Percentiles rank a stretch among this genome's conserved stretches.
These are phyloP conservation scores for Xylariaceae sp. DNA, from an alignment of 2,329 filamentous ascomycete genomes.

Conservation along the genomic window DNA sequence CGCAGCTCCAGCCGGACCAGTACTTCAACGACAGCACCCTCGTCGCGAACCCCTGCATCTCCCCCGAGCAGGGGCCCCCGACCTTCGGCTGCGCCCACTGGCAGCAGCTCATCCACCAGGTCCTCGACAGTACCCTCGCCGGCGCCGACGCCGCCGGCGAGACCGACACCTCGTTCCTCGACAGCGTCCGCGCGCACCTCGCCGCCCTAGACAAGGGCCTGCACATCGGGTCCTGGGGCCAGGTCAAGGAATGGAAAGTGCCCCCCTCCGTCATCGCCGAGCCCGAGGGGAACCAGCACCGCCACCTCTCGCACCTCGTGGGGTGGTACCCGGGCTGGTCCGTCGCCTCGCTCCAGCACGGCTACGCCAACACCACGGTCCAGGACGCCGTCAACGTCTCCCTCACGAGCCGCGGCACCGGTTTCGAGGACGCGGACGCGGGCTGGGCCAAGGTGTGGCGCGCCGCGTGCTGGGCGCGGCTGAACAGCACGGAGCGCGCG, in stretches of 20 bases:
- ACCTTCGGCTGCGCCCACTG: constrained; percentile 52
- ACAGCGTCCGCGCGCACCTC: constrained; percentile 36
- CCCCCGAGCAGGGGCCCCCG: constrained; percentile 51
- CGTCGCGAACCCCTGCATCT: constrained; percentile 55
- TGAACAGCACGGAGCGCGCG: constrained; percentile 47
- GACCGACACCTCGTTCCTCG: constrained; percentile 25
- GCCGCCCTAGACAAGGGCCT: constrained; percentile 27
- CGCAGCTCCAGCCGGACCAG: constrained; percentile 45
- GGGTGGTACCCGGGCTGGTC: constrained; percentile 54
- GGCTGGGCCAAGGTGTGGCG: constrained; percentile 59
- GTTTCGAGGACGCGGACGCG: constrained; percentile 41
- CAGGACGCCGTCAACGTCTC: constrained; percentile 41
- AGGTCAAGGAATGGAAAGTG: constrained; percentile 32
- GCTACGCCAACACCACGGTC: constrained; percentile 39
- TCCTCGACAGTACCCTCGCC: constrained; percentile 34
- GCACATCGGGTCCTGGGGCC: constrained; percentile 25
- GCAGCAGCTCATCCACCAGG: constrained; percentile 45
- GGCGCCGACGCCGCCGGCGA: constrained; percentile 19
- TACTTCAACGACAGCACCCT: constrained; percentile 47
- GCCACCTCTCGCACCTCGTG: constrained; percentile 51
- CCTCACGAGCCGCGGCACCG: constrained; percentile 42
- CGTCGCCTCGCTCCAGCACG: constrained; percentile 36
- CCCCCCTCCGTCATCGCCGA: constrained; percentile 22
- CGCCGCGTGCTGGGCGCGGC: constrained; percentile 49
- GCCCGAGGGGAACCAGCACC: constrained; percentile 24